These are phyloP conservation scores for Phaeomoniella chlamydospora DNA, from an alignment of 2,329 filamentous ascomycete species.

Conservation along the genomic window DNA sequence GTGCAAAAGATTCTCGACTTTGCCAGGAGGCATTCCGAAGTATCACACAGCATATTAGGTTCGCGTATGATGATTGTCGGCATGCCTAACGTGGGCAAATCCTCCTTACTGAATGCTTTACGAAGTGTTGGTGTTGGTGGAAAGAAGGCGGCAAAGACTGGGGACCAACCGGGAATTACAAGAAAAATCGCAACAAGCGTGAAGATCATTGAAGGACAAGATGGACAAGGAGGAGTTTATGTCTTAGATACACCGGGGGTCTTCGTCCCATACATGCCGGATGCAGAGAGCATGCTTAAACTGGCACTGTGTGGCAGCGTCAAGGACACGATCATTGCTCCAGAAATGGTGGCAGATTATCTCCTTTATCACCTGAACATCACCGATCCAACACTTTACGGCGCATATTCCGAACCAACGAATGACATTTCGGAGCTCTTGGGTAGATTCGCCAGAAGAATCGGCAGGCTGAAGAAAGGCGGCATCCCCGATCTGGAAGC, in stretches of 20 bases:
- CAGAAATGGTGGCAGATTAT: conserved; percentile 74
- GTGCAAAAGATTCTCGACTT: conserved; percentile 32
- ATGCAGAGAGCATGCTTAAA: conserved; percentile 84
- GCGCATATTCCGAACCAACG: conserved; percentile 53
- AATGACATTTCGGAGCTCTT: conserved; percentile 71
- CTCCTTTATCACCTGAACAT: conserved; percentile 73
- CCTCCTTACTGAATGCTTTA: conserved; percentile 78
- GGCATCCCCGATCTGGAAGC: conserved; percentile 56
- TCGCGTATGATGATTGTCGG: conserved; percentile 77
- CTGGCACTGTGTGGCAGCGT: conserved; percentile 83
- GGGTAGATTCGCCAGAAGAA: conserved; percentile 53
- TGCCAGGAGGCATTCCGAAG: conserved; percentile 35
- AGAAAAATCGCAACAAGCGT: conserved; percentile 72
- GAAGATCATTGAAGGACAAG: conserved; percentile 55
- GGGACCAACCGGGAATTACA: conserved; percentile 78
- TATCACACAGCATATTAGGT: conserved; percentile 48
- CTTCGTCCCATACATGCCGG: conserved; percentile 79
- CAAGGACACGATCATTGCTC: conserved; percentile 71
- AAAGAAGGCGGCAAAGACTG: conserved; percentile 65
- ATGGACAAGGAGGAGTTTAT: conserved; percentile 52
- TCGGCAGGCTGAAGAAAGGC: conserved; percentile 62
- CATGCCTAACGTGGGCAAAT: conserved; percentile 97
- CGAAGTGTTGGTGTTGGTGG: conserved; percentile 51
- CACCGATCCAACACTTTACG: conserved; percentile 47
- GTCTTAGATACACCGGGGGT: conserved; percentile 88